Conservation (phyloP, 495 filamentous ascomycete genomes). For the Daldinia loculata region DNA sequence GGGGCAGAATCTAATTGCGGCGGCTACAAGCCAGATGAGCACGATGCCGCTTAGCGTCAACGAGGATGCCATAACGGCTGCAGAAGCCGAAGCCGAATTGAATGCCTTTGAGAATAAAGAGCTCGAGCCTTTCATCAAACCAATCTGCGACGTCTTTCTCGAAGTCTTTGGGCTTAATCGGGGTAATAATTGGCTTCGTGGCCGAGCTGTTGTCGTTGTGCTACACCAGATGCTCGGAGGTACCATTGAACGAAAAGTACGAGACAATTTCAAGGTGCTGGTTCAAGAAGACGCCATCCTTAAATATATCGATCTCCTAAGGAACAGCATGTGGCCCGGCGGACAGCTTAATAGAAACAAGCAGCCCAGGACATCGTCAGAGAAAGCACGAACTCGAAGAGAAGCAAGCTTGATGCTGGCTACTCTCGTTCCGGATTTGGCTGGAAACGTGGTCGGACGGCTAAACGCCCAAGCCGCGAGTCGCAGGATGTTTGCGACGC, state of each 20-base stretch:
- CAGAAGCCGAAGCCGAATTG: slow-evolving; percentile 94
- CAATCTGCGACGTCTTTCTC: slow-evolving; percentile 96
- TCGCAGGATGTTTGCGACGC: slow-evolving; percentile 78
- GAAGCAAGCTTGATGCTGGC: slow-evolving; percentile 84
- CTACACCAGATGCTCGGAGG: slow-evolving; percentile 83
- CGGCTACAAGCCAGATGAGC: slow-evolving; percentile 80
- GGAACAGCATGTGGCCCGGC: slow-evolving; percentile 81
- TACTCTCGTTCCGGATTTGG: slow-evolving; percentile 81
- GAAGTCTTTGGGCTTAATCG: slow-evolving; percentile 94
- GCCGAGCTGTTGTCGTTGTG: slow-evolving; percentile 94
- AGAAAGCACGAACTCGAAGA: slow-evolving; percentile 73
- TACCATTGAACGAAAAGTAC: slow-evolving; percentile 93
- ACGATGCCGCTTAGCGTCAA: slow-evolving; percentile 57
- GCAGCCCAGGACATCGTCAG: slow-evolving; percentile 65
- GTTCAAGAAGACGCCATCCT: slow-evolving; percentile 80
- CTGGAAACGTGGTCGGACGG: slow-evolving; percentile 83
- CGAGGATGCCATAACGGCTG: slow-evolving; percentile 68
- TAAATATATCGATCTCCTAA: slow-evolving; percentile 74
- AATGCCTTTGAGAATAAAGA: slow-evolving; percentile 92
- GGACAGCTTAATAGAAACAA: slow-evolving; percentile 64
- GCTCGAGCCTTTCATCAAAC: slow-evolving; percentile 94
- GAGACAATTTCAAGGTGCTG: slow-evolving; percentile 76
- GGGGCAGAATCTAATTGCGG: slow-evolving; percentile 90
- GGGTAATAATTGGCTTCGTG: slow-evolving; percentile 93
- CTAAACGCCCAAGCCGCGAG: slow-evolving; percentile 86